Percentiles rank a stretch among this genome's conserved stretches.
Conservation (phyloP, 345 rosid species). For the Heritiera littoralis region DNA sequence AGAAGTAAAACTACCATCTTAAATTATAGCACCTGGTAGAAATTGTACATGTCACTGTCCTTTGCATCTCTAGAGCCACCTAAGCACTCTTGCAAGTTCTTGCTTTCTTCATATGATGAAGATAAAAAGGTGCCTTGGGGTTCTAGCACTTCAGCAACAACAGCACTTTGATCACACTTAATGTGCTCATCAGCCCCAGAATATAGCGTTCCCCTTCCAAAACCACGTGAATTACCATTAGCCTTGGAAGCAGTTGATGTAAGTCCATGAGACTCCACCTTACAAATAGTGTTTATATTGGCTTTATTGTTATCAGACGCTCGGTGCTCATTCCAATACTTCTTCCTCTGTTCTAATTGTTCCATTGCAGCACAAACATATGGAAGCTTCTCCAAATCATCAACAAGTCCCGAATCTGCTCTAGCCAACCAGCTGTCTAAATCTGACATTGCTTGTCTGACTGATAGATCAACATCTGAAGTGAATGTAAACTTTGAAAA, state of each 20-base stretch:
- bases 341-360: slow-evolving; percentile 70
- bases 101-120: slow-evolving; percentile 48
- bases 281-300: slow-evolving; percentile 25
- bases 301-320: slow-evolving; percentile 31
- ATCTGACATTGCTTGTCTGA: slow-evolving; percentile 83
- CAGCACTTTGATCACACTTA: slow-evolving; percentile 39
- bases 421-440: slow-evolving; percentile 81
- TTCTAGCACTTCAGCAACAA: slow-evolving; percentile 37
- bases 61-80: slow-evolving; percentile 45
- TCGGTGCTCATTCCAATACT: slow-evolving; percentile 72
- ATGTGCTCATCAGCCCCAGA: slow-evolving; percentile 33
- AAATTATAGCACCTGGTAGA: slow-evolving; percentile 71
- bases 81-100: slow-evolving; percentile 31
- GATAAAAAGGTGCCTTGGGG: slow-evolving; percentile 37
- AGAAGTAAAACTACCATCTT: slow-evolving; percentile 4
- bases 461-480: slow-evolving; percentile 77
- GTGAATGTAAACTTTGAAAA: slow-evolving; percentile 81
- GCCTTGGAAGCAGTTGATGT: slow-evolving; percentile 31
- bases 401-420: slow-evolving; percentile 89
- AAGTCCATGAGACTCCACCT: slow-evolving; percentile 29
- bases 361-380: slow-evolving; percentile 91
- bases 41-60: slow-evolving; percentile 62
- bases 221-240: slow-evolving; percentile 29
- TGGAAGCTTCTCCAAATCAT: slow-evolving; percentile 86
- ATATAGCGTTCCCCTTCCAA: slow-evolving; percentile 24